phyloP scores from a whole-genome alignment of 352 stramenopile species.

The Globisporangium spinosum region DNA sequence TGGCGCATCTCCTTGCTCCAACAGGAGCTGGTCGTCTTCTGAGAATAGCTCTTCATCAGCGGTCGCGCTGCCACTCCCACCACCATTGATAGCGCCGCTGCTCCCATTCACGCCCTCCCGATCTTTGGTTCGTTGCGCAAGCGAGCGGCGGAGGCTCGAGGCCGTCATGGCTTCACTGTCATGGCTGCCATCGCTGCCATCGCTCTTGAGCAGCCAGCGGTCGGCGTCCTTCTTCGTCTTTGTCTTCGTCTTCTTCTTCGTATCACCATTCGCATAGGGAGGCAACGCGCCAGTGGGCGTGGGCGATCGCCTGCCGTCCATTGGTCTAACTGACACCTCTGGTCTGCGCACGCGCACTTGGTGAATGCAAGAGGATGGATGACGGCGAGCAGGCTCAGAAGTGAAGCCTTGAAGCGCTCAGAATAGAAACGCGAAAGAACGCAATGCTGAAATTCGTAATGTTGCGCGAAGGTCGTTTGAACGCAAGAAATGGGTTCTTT shows the following conservation, averaged over 20 bases:
- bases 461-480: constrained; percentile 5
- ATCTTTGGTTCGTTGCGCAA: neutral
- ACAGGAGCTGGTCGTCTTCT: constrained; percentile 7
- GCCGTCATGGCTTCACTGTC: neutral
- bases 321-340: neutral
- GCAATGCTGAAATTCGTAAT: neutral
- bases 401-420: neutral
- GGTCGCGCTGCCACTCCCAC: neutral
- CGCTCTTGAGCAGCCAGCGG: neutral
- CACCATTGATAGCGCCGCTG: neutral
- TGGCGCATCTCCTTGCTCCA: neutral
- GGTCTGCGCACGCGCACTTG: neutral
- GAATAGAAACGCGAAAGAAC: constrained; percentile 3
- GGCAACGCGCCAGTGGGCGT: neutral
- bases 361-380: neutral
- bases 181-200: neutral
- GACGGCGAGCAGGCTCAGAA: neutral
- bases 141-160: neutral
- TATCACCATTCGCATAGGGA: neutral
- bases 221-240: neutral
- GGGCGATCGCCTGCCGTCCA: neutral
- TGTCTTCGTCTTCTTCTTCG: neutral
- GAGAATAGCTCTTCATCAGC: constrained; percentile 6
- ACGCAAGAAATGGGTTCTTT: neutral
- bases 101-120: neutral